Conservation (phyloP, 2,329 filamentous ascomycete species). For the Xylariaceae sp. region DNA sequence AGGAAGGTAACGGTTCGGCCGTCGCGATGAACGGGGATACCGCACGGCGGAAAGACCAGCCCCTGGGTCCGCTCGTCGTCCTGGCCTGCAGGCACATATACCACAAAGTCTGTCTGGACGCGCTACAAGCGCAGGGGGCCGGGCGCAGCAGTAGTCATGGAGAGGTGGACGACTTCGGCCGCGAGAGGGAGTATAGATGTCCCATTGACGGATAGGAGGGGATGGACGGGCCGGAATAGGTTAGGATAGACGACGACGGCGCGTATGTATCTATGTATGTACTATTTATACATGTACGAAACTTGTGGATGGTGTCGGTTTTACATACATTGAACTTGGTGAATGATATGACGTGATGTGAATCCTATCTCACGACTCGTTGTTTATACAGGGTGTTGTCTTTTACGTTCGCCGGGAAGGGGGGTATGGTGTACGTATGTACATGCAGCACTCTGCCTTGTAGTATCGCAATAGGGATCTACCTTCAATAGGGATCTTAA, state of each 20-base stretch:
- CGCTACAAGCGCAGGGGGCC: constrained; percentile 60
- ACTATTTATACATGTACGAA: too few species aligned
- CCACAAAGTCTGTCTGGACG: constrained; percentile 70
- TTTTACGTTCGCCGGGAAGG: too few species aligned
- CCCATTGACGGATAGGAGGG: constrained; percentile 55
- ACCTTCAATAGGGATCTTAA: too few species aligned
- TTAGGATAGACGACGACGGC: neutral
- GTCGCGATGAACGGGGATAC: constrained; percentile 36
- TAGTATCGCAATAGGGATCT: too few species aligned
- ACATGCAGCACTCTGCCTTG: too few species aligned
- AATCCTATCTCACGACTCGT: too few species aligned
- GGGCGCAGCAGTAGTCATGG: constrained; percentile 46
- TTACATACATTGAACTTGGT: too few species aligned
- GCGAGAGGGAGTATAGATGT: constrained; percentile 56
- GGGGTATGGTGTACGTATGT: too few species aligned
- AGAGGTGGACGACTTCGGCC: constrained; percentile 46
- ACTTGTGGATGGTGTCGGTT: too few species aligned
- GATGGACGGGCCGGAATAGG: neutral
- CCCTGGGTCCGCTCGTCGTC: constrained; percentile 67
- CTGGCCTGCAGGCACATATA: constrained; percentile 73
- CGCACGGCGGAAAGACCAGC: constrained; percentile 43
- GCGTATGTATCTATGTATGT: too few species aligned
- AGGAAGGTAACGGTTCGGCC: constrained; percentile 43
- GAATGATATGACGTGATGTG: too few species aligned
- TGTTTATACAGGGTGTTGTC: too few species aligned